Evolutionary conservation across 1,284 basidiomycete genomes (phyloP).

Genomic region (Rhodotorula mucilaginosa): DNA sequence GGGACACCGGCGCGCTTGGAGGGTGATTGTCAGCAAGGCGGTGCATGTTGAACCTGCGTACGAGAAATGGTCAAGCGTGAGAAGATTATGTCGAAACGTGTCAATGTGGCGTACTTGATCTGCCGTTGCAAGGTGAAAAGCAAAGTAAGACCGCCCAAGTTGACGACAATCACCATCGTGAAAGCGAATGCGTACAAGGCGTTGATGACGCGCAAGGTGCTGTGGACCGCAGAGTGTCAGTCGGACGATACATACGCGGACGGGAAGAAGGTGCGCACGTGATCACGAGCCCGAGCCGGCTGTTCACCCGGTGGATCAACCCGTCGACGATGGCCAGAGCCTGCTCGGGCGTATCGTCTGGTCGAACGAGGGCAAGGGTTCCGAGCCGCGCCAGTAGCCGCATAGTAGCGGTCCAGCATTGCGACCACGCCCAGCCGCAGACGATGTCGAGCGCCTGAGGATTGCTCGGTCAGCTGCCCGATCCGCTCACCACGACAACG

Average conservation of each 20-base stretch:
- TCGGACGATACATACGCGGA: background rate
- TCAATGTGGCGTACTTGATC: conserved; percentile 7
- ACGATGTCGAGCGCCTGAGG: too few relatives aligned
- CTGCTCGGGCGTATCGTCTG: background rate
- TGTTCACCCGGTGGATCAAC: background rate
- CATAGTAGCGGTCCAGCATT: background rate
- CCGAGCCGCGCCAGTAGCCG: background rate
- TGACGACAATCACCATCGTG: conserved; percentile 9
- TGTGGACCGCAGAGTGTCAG: background rate
- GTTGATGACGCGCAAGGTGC: conserved; percentile 5
- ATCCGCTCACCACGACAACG: too few relatives aligned
- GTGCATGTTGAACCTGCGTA: conserved; percentile 11
- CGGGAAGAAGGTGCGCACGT: background rate
- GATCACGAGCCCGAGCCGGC: conserved; percentile 8
- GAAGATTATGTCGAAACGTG: background rate
- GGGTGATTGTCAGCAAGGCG: background rate
- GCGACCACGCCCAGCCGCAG: too few relatives aligned
- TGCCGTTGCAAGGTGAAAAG: conserved; percentile 24
- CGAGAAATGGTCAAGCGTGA: too few relatives aligned
- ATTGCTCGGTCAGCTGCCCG: too few relatives aligned
- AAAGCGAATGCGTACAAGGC: conserved; percentile 8
- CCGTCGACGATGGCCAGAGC: background rate
- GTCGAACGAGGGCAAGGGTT: too few relatives aligned
- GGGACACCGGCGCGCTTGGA: background rate
- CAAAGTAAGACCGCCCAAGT: conserved; percentile 19